A percentile compares a stretch with the other conserved stretches of the same genome.
phyloP scores from a whole-genome alignment of 2,329 filamentous ascomycete species.

The Geosmithia putterillii region DNA sequence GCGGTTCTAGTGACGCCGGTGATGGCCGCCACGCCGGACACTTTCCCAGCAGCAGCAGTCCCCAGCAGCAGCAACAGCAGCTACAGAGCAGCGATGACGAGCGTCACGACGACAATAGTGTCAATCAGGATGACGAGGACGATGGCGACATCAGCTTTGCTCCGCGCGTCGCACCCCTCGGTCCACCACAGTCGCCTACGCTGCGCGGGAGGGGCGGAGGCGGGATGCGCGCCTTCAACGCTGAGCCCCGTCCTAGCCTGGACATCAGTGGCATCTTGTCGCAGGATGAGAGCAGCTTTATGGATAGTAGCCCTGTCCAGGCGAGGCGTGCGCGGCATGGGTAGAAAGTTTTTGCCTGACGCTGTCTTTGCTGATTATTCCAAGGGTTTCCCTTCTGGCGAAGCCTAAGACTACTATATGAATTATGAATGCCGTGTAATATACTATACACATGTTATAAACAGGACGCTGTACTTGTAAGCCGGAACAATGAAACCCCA shows the following conservation, averaged over 20 bases:
- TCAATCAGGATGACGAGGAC: conserved; percentile 9
- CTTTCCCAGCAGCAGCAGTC: conserved; percentile 58
- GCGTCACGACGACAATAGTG: conserved; percentile 13
- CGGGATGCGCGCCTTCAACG: conserved; percentile 11
- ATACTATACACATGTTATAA: not conserved
- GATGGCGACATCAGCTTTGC: conserved; percentile 23
- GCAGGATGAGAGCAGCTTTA: conserved; percentile 43
- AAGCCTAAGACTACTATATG: too few species aligned
- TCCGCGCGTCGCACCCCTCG: conserved; percentile 19
- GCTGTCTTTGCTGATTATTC: not conserved
- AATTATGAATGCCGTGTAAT: not conserved
- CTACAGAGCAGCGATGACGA: conserved; percentile 23
- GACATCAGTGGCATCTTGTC: conserved; percentile 45
- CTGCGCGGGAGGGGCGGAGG: conserved; percentile 12
- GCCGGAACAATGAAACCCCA: too few species aligned
- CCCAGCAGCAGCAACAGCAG: conserved; percentile 24
- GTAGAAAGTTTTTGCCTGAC: conserved; percentile 1
- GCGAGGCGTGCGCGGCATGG: conserved; percentile 21
- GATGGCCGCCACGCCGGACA: conserved; percentile 60
- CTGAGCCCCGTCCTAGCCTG: conserved; percentile 31
- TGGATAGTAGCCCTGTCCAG: conserved; percentile 39
- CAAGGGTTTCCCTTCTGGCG: too few species aligned
- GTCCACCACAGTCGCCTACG: conserved; percentile 24
- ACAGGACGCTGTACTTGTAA: too few species aligned
- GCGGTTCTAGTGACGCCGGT: conserved; percentile 37